phyloP scores from a whole-genome alignment of 108 stramenopile species.

The Fistulifera pelliculosa region DNA sequence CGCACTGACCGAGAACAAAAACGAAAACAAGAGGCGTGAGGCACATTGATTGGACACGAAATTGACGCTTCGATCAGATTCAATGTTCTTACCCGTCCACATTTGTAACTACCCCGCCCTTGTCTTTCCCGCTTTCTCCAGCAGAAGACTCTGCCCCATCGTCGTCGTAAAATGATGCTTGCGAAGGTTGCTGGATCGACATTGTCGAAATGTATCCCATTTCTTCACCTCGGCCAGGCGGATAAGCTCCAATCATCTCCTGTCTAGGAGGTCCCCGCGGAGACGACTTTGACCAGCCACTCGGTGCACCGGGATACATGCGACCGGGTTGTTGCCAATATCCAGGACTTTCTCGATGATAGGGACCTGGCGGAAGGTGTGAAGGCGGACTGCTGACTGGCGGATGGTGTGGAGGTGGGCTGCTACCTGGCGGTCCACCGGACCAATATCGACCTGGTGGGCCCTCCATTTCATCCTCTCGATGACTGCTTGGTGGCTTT shows the following conservation, averaged over 20 bases:
- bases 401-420: background rate
- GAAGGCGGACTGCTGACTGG: background rate
- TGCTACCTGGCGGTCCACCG: background rate
- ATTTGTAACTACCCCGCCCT: slow-evolving; percentile 78
- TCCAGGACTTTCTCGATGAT: too few species aligned
- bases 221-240: background rate
- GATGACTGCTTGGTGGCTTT: background rate
- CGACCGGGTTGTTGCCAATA: too few species aligned
- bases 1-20: slow-evolving; percentile 33
- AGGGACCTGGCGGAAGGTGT: too few species aligned
- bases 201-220: slow-evolving; percentile 3
- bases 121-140: slow-evolving; percentile 49
- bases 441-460: background rate
- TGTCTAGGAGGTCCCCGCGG: too few species aligned
- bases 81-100: slow-evolving; percentile 67
- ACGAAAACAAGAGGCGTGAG: too few species aligned
- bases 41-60: too few species aligned
- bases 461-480: background rate
- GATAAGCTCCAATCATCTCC: too few species aligned
- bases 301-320: too few species aligned
- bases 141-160: slow-evolving; percentile 23
- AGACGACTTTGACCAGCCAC: too few species aligned
- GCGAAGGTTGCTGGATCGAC: background rate
- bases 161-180: slow-evolving; percentile 7
- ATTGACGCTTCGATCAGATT: too few species aligned